Evolutionary conservation across 768 basidiomycete species (phyloP), one percentile per base, ranked within the genome.

Genomic region (Lentinula sp.): DNA sequence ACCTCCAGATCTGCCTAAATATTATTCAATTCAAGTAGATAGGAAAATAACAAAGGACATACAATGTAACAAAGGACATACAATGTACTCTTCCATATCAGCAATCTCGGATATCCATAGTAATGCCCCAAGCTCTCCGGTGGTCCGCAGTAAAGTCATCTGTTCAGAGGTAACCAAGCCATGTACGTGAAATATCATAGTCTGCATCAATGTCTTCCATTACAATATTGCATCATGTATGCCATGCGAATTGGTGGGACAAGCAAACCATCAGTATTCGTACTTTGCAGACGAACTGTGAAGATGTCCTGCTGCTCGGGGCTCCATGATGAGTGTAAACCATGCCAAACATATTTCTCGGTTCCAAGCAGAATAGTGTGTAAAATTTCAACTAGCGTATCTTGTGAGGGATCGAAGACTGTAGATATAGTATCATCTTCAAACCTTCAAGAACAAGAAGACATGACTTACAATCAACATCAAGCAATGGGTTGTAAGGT

Each of bases 171-270:
- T 63, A 0, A 74, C 66, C 3, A 81, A 65, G 18, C 76, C 71
- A 18, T 77, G 68, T 0, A 75, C 65, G 57, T 78, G 76, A 63
- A 80, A 80, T 1, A 66, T 61, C 23, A 68, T 69, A 8, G 71
- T 70, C 63, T 81, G 79, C 1, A 66, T 66, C 0, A 81, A n/a
- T 0, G 70, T 73, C 62, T 79, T 79, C 72, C 74, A 59, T 77
- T 78, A 0, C 68, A 65, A 61, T 79, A 80, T 50, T 80, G 77
- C 66, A 76, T 73, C 33, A 81, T 78, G 61, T 80, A 81, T 3
- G 63, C 64, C 0, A 76, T 76, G n/a, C 73, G 70, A 20, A 82
- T 72, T 2, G 71, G 28, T 1, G 67, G 75, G 7, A 75, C 65
- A 0, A 67, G 67, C 3, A 75, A 64, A 0, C 73, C 73, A 20